Conservation (phyloP, 805 yeast genomes). For the Dipodascus geniculatus region DNA sequence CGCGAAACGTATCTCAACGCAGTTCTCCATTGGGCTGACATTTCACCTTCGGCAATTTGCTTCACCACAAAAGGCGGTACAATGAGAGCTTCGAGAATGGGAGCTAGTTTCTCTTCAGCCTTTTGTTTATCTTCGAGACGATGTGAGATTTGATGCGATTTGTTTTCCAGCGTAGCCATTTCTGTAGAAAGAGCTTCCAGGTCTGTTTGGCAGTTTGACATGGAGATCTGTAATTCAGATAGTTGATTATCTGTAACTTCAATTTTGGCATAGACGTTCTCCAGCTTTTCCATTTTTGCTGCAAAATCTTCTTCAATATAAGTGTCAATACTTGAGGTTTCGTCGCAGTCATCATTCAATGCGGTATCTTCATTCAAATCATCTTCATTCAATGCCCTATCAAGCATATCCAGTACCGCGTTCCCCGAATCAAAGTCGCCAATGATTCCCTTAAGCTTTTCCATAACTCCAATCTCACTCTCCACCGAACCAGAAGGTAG, state of each 20-base stretch:
- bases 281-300: slow-evolving; percentile 9
- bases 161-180: slow-evolving; percentile 45
- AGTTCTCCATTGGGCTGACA: slow-evolving; percentile 48
- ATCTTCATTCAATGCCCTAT: neutral
- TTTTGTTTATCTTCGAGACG: slow-evolving; percentile 37
- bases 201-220: slow-evolving; percentile 46
- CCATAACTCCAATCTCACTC: neutral
- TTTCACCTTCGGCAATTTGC: slow-evolving; percentile 44
- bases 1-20: slow-evolving; percentile 18
- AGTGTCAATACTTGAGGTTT: neutral
- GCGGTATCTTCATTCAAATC: neutral
- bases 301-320: neutral
- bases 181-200: slow-evolving; percentile 45
- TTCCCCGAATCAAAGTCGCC: neutral
- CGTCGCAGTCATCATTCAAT: neutral
- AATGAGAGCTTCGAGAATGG: slow-evolving; percentile 62
- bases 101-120: slow-evolving; percentile 46
- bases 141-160: slow-evolving; percentile 37
- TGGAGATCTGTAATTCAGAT: slow-evolving; percentile 40
- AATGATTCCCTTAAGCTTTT: neutral
- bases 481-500: neutral
- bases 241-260: slow-evolving; percentile 16
- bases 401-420: neutral
- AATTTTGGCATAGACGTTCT: slow-evolving; percentile 14
- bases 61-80: slow-evolving; percentile 62